Evolutionary conservation across 805 yeast species (phyloP).

Genomic region (Nakazawaea wickerhamii): DNA sequence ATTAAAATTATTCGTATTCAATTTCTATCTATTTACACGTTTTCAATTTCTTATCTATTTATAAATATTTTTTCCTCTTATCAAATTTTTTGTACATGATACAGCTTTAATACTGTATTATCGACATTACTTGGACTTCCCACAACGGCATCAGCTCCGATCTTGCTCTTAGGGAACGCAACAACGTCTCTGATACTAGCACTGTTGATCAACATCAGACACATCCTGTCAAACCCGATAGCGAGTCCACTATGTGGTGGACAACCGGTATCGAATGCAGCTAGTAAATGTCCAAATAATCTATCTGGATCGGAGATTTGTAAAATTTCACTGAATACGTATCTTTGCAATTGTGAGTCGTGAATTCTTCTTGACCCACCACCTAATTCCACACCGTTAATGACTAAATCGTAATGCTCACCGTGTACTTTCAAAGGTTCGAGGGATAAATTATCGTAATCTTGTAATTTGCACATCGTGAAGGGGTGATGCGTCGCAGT

Average conservation of each 20-base stretch:
- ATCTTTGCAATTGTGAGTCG: conserved; percentile 72
- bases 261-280: conserved; percentile 83
- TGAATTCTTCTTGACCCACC: conserved; percentile 97
- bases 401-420: conserved; percentile 89
- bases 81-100: conserved; percentile 35
- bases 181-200: conserved; percentile 84
- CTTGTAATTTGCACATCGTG: conserved; percentile 80
- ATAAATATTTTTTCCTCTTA: not conserved
- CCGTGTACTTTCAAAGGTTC: conserved; percentile 69
- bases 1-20: not conserved
- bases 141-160: conserved; percentile 85
- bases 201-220: conserved; percentile 83
- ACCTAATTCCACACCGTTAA: conserved; percentile 93
- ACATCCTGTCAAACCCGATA: conserved; percentile 86
- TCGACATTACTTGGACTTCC: conserved; percentile 72
- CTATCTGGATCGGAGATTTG: conserved; percentile 50
- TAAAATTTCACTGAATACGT: conserved; percentile 60
- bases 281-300: conserved; percentile 80
- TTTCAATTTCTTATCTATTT: not conserved
- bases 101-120: conserved; percentile 44
- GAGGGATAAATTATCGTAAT: conserved; percentile 47
- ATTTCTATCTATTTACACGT: conserved; percentile 1
- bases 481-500: conserved; percentile 95
- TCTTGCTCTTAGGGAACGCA: conserved; percentile 90
- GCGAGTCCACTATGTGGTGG: conserved; percentile 99